A percentile compares a stretch with the other conserved stretches of the same genome.
These are phyloP conservation scores for Didymosphaeria variabile DNA, from an alignment of 2,329 filamentous ascomycete species.

Conservation along the genomic window DNA sequence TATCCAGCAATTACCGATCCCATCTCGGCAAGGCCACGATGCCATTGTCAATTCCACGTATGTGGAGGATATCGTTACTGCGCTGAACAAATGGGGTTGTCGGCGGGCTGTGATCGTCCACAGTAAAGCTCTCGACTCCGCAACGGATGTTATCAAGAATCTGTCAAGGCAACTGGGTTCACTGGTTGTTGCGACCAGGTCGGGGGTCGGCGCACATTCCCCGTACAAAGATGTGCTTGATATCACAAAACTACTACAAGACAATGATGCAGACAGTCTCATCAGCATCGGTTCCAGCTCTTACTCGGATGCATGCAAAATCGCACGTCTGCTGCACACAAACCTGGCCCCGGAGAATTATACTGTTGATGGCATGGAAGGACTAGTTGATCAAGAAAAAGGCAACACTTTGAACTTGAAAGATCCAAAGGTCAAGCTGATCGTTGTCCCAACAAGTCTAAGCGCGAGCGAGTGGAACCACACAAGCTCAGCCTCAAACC, in stretches of 20 bases:
- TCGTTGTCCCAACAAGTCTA: conserved; percentile 35
- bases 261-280: conserved; percentile 30
- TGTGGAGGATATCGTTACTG: conserved; percentile 25
- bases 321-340: conserved; percentile 31
- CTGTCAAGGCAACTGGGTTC: conserved; percentile 28
- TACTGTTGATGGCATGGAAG: conserved; percentile 33
- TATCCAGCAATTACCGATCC: conserved; percentile 31
- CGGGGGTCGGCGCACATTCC: conserved; percentile 33
- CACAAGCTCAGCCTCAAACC: conserved; percentile 31
- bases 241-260: conserved; percentile 26
- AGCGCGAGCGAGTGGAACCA: conserved; percentile 39
- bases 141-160: conserved; percentile 25
- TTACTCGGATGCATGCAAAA: conserved; percentile 41
- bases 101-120: conserved; percentile 30
- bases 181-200: conserved; percentile 28
- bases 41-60: conserved; percentile 29
- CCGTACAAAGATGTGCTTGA: conserved; percentile 35
- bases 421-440: conserved; percentile 29
- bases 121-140: conserved; percentile 30
- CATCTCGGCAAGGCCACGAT: conserved; percentile 26
- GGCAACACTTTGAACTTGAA: conserved; percentile 24
- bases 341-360: conserved; percentile 25
- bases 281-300: conserved; percentile 36
- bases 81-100: conserved; percentile 29
- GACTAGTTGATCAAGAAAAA: conserved; percentile 29